Evolutionary conservation across 345 rosid species (phyloP).

Genomic region (Sisymbrium irio): DNA sequence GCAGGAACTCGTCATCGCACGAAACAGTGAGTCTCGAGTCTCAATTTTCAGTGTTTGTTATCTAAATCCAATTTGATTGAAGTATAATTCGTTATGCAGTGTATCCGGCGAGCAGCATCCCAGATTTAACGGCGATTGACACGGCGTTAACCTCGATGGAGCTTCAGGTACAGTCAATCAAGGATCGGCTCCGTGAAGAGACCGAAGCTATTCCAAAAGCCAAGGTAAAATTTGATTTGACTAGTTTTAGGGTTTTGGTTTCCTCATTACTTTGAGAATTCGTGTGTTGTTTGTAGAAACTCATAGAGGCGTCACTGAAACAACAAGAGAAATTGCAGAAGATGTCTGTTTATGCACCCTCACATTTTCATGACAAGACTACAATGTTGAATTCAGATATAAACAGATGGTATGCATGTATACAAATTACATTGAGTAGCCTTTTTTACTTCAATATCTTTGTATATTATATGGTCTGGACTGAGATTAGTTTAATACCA

Average conservation of each 20-base stretch:
- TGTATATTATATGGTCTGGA: neutral
- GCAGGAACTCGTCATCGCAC: conserved; percentile 84
- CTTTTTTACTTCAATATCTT: neutral
- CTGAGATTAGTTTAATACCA: conserved; percentile 22
- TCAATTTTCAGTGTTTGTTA: neutral
- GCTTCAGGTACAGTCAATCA: conserved; percentile 75
- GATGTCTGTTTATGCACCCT: conserved; percentile 55
- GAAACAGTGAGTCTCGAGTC: conserved; percentile 66
- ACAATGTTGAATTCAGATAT: conserved; percentile 43
- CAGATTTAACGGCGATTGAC: conserved; percentile 70
- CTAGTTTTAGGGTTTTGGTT: too few species aligned
- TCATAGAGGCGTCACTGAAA: conserved; percentile 58
- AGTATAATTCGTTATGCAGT: conserved; percentile 37
- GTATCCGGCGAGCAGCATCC: conserved; percentile 70
- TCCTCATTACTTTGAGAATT: too few species aligned
- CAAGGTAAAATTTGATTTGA: conserved; percentile 40
- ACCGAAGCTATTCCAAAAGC: conserved; percentile 82
- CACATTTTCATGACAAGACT: conserved; percentile 45
- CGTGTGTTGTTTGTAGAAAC: conserved; percentile 50
- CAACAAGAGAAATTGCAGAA: conserved; percentile 78
- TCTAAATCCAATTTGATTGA: neutral
- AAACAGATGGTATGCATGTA: conserved; percentile 50
- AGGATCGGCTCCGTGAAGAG: conserved; percentile 73
- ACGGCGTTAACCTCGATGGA: conserved; percentile 74
- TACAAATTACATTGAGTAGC: neutral